These are phyloP conservation scores for Grosmannia serpens DNA, from an alignment of 2,329 filamentous ascomycete species.

Conservation along the genomic window DNA sequence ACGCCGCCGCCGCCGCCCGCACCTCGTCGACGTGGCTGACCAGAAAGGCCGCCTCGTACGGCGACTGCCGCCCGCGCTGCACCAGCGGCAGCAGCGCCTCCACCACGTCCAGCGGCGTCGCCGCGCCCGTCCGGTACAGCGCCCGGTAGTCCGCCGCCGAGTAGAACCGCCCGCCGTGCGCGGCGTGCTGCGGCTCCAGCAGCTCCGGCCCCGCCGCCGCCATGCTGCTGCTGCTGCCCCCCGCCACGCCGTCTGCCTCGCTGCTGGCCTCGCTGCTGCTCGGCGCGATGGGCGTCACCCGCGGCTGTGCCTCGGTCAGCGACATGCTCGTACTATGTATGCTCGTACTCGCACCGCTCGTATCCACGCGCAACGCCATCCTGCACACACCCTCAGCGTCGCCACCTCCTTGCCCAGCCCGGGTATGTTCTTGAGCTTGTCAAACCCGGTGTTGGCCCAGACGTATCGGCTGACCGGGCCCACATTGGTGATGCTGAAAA, in stretches of 20 bases:
- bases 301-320: background rate
- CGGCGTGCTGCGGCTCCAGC: conserved; percentile 23
- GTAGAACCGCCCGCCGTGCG: conserved; percentile 44
- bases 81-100: conserved; percentile 63
- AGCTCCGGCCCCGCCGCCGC: conserved; percentile 31
- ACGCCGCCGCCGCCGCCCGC: conserved; percentile 57
- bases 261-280: conserved; percentile 15
- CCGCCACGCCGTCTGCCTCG: conserved; percentile 3
- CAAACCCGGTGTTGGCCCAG: conserved; percentile 57
- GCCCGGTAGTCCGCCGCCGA: conserved; percentile 67
- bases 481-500: conserved; percentile 44
- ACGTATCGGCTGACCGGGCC: conserved; percentile 50
- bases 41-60: conserved; percentile 63
- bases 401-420: conserved; percentile 32
- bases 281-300: conserved; percentile 1
- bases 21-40: conserved; percentile 51
- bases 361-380: background rate
- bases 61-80: conserved; percentile 40
- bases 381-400: conserved; percentile 29
- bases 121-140: conserved; percentile 55
- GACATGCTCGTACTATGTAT: background rate
- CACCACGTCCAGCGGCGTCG: conserved; percentile 62
- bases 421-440: conserved; percentile 32
- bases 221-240: conserved; percentile 13
- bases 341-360: background rate